A percentile compares a stretch with the other conserved stretches of the same genome.
Evolutionary conservation across 2,329 filamentous ascomycete species (phyloP).

Genomic region (Corinectria fuckeliana): DNA sequence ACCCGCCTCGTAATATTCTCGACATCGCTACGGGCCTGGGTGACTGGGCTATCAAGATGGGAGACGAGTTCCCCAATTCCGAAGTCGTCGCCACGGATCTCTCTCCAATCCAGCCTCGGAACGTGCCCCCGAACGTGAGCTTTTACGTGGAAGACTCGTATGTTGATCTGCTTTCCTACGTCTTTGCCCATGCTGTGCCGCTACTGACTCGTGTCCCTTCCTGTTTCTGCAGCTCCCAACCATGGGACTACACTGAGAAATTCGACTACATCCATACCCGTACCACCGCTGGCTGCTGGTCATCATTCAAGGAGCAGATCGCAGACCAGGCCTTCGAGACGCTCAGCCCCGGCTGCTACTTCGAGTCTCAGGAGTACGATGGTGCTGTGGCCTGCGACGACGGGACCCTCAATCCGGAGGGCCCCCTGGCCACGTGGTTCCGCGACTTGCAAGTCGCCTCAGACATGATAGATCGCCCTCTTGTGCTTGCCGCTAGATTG

Average conservation of each 20-base stretch:
- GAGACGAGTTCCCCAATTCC: slow-evolving; percentile 64
- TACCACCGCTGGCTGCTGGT: slow-evolving; percentile 57
- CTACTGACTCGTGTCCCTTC: slow-evolving; percentile 3
- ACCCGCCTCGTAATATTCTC: slow-evolving; percentile 46
- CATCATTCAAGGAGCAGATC: slow-evolving; percentile 54
- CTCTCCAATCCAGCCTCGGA: slow-evolving; percentile 69
- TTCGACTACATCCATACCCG: slow-evolving; percentile 64
- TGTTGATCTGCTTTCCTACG: slow-evolving; percentile 21
- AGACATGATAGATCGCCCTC: slow-evolving; percentile 45
- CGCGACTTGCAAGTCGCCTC: slow-evolving; percentile 49
- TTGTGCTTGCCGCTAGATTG: slow-evolving; percentile 44
- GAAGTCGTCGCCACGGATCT: slow-evolving; percentile 69
- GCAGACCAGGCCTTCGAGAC: slow-evolving; percentile 59
- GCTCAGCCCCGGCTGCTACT: slow-evolving; percentile 59
- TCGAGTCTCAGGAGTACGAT: slow-evolving; percentile 60
- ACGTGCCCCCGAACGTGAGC: slow-evolving; percentile 74
- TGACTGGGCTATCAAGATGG: slow-evolving; percentile 73
- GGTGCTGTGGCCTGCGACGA: slow-evolving; percentile 52
- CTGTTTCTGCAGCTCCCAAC: slow-evolving; percentile 49
- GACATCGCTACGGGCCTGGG: slow-evolving; percentile 56
- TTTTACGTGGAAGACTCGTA: slow-evolving; percentile 74
- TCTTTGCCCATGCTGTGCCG: neutral
- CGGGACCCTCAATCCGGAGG: slow-evolving; percentile 48
- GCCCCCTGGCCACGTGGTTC: slow-evolving; percentile 49
- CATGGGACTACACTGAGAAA: slow-evolving; percentile 60